Percentiles rank a stretch among this genome's conserved stretches.
These are phyloP conservation scores for Leucosporidium scottii DNA, from an alignment of 768 basidiomycete genomes.

Conservation along the genomic window DNA sequence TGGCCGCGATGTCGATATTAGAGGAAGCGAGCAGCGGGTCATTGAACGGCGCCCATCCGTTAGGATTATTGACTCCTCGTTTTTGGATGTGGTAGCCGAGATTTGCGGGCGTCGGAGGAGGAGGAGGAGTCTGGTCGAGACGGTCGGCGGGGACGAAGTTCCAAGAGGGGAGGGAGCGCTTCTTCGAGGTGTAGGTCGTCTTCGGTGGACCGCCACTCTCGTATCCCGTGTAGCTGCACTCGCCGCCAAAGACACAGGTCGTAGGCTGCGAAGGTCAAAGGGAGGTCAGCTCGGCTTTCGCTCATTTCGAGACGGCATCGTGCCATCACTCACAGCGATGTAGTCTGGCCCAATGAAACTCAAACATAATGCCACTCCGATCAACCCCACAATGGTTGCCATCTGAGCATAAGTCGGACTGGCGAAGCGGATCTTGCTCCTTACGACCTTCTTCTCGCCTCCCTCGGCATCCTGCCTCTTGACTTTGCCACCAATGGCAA, in stretches of 20 bases:
- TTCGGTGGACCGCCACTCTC: constrained; percentile 29
- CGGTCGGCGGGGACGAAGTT: neutral
- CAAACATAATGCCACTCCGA: constrained; percentile 47
- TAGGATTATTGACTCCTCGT: constrained; percentile 28
- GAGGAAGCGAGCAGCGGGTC: constrained; percentile 47
- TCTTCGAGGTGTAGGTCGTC: constrained; percentile 35
- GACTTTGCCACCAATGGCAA: constrained; percentile 9
- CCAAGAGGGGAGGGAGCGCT: constrained; percentile 23
- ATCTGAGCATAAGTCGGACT: constrained; percentile 60
- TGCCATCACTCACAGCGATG: constrained; percentile 40
- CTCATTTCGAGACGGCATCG: no score
- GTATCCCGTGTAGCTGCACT: constrained; percentile 28
- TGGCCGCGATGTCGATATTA: constrained; percentile 58
- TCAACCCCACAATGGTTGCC: constrained; percentile 49
- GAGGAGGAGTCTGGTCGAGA: neutral
- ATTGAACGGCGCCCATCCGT: constrained; percentile 30
- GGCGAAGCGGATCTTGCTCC: constrained; percentile 17
- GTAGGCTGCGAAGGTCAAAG: constrained; percentile 16
- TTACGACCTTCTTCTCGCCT: constrained; percentile 16
- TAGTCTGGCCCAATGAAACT: constrained; percentile 64
- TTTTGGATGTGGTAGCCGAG: neutral
- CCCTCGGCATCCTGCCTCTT: constrained; percentile 12
- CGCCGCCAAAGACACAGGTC: constrained; percentile 34
- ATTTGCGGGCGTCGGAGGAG: neutral
- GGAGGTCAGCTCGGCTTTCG: neutral